Conservation (phyloP, 495 filamentous ascomycete genomes). For the Tuber melanosporum region DNA sequence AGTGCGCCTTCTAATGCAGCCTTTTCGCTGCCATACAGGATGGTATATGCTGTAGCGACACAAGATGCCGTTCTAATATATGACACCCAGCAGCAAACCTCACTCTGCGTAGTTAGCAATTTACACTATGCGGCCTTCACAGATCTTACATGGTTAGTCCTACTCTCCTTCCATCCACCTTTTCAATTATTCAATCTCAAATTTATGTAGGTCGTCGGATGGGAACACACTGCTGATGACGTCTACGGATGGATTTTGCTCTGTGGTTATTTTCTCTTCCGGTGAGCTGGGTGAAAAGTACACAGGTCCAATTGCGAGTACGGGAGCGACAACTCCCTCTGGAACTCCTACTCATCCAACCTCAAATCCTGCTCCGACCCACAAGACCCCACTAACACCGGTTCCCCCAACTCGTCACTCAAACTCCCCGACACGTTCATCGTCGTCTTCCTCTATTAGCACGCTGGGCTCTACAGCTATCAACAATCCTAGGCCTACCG, state of each 20-base stretch:
- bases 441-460: conserved; percentile 75
- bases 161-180: conserved; percentile 4
- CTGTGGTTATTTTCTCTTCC: conserved; percentile 71
- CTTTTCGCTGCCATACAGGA: conserved; percentile 82
- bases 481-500: conserved; percentile 71
- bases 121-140: conserved; percentile 96
- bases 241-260: conserved; percentile 97
- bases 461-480: conserved; percentile 56
- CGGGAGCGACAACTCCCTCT: conserved; percentile 44
- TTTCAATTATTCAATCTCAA: conserved; percentile 32
- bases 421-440: conserved; percentile 71
- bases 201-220: conserved; percentile 71
- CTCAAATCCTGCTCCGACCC: conserved; percentile 55
- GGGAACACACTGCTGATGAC: conserved; percentile 88
- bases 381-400: conserved; percentile 52
- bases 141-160: conserved; percentile 80
- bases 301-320: conserved; percentile 52
- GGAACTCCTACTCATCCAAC: conserved; percentile 58
- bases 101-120: conserved; percentile 89
- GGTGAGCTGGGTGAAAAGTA: conserved; percentile 87
- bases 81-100: conserved; percentile 93
- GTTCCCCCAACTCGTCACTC: conserved; percentile 55
- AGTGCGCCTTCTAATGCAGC: conserved; percentile 55
- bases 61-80: conserved; percentile 95
- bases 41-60: conserved; percentile 95